phyloP scores from a whole-genome alignment of 352 stramenopile genomes.

The Globisporangium irregulare region DNA sequence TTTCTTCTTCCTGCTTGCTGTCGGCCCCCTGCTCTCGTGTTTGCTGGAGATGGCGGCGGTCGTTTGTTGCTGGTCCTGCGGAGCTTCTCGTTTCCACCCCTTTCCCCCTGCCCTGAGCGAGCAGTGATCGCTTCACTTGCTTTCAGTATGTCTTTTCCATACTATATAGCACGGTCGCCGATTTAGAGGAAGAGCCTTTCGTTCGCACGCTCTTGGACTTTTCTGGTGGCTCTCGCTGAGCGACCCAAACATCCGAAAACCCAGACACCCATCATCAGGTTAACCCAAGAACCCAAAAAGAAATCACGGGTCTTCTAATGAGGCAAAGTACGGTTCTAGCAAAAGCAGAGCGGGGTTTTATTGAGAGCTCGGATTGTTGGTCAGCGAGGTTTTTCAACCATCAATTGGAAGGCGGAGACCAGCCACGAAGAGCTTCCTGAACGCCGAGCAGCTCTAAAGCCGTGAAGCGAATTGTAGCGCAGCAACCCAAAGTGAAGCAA shows the following conservation, averaged over 20 bases:
- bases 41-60: conserved; percentile 26
- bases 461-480: conserved; percentile 5
- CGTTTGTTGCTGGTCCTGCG: conserved; percentile 16
- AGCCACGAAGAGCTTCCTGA: conserved; percentile 1
- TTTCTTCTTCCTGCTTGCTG: conserved; percentile 11
- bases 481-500: conserved; percentile 14
- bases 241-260: not conserved
- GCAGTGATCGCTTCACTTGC: not conserved
- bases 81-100: conserved; percentile 15
- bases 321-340: too few relatives aligned
- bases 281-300: too few relatives aligned
- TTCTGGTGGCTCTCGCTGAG: conserved; percentile 37
- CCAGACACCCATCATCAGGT: not conserved
- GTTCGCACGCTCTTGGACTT: conserved; percentile 19
- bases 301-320: too few relatives aligned
- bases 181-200: not conserved
- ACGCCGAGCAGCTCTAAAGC: not conserved
- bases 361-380: not conserved
- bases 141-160: not conserved
- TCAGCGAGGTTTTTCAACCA: conserved; percentile 14
- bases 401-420: conserved; percentile 3
- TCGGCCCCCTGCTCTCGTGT: conserved; percentile 18
- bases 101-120: not conserved
- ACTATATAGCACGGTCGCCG: not conserved
- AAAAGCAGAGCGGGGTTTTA: not conserved